phyloP scores from a whole-genome alignment of 2,329 filamentous ascomycete genomes.

The Aureobasidium sp. region DNA sequence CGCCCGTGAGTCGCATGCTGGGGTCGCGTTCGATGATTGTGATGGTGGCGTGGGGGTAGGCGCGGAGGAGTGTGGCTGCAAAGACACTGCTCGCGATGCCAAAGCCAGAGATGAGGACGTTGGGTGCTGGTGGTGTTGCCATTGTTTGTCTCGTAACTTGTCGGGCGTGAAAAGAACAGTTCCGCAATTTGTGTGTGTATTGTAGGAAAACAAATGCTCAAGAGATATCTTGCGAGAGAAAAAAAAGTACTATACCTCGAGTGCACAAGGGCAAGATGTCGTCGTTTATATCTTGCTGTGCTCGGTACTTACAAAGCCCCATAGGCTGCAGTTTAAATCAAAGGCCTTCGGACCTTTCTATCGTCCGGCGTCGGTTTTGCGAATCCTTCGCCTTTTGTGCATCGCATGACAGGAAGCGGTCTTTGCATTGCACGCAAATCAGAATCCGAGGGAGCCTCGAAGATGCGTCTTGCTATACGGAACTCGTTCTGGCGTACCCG shows the following conservation, averaged over 20 bases:
- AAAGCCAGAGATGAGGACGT: conserved; percentile 31
- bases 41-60: conserved; percentile 25
- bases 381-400: neutral
- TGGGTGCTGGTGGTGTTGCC: conserved; percentile 17
- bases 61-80: conserved; percentile 32
- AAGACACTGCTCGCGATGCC: conserved; percentile 31
- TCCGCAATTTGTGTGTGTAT: neutral
- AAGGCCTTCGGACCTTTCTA: conserved; percentile 4
- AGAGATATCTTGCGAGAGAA: neutral
- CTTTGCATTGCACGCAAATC: neutral
- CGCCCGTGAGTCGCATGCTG: conserved; percentile 27
- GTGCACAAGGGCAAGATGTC: neutral
- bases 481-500: too few species aligned
- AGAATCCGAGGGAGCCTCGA: neutral
- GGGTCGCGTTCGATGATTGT: conserved; percentile 33
- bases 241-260: neutral
- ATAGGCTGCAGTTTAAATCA: neutral
- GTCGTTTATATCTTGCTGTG: neutral
- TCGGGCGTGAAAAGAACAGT: neutral
- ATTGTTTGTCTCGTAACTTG: neutral
- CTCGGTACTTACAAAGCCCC: conserved; percentile 6
- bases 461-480: neutral
- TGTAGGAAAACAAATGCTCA: neutral
- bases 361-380: neutral
- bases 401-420: neutral